phyloP scores from a whole-genome alignment of 805 yeast genomes.

The Myxozyma vanderwaltii region DNA sequence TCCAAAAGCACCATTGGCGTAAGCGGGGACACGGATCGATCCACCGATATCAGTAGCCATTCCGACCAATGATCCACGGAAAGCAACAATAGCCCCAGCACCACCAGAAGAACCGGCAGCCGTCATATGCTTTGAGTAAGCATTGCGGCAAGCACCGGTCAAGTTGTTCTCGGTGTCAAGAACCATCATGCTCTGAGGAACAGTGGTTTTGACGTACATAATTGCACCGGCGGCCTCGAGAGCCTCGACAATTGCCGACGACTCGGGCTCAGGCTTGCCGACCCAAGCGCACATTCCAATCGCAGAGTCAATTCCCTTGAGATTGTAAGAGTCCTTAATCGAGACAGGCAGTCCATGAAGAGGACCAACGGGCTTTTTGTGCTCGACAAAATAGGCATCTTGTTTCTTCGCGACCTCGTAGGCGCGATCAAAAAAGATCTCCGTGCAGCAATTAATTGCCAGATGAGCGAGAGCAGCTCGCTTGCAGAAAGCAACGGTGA shows the following conservation, averaged over 20 bases:
- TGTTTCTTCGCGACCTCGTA: slow-evolving; percentile 55
- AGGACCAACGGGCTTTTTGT: slow-evolving; percentile 58
- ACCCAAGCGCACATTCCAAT: slow-evolving; percentile 51
- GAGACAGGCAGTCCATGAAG: slow-evolving; percentile 60
- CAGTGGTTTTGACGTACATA: slow-evolving; percentile 54
- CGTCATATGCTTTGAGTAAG: slow-evolving; percentile 49
- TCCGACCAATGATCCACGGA: slow-evolving; percentile 53
- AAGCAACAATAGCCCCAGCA: slow-evolving; percentile 52
- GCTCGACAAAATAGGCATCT: slow-evolving; percentile 52
- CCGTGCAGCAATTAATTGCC: slow-evolving; percentile 38
- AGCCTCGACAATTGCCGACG: slow-evolving; percentile 46
- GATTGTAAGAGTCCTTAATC: slow-evolving; percentile 50
- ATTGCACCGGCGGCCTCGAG: slow-evolving; percentile 51
- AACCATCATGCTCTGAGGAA: slow-evolving; percentile 53
- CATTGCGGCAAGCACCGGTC: slow-evolving; percentile 52
- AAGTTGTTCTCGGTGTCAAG: slow-evolving; percentile 51
- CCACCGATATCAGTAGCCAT: slow-evolving; percentile 60
- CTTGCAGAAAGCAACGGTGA: slow-evolving; percentile 52
- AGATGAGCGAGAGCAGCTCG: slow-evolving; percentile 33
- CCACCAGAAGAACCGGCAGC: slow-evolving; percentile 61
- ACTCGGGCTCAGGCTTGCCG: slow-evolving; percentile 44
- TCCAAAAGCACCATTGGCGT: slow-evolving; percentile 48
- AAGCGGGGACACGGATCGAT: slow-evolving; percentile 52
- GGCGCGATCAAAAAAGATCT: slow-evolving; percentile 57
- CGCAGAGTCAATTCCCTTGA: slow-evolving; percentile 51